Evolutionary conservation across 2,329 filamentous ascomycete species (phyloP).

Genomic region (Fusarium virguliforme): DNA sequence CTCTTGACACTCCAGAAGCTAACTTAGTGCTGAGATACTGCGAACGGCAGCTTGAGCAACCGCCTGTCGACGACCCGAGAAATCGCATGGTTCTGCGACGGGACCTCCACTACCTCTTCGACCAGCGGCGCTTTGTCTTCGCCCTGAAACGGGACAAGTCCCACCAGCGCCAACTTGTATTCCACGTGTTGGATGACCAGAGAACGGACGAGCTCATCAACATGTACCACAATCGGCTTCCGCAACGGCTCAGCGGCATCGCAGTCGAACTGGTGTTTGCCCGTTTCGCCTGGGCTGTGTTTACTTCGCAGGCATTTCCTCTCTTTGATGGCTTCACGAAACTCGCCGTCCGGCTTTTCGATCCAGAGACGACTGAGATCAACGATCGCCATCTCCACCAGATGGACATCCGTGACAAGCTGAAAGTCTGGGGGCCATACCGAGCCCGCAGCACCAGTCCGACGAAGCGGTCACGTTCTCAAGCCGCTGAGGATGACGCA

Average conservation of each 20-base stretch:
- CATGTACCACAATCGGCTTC: not conserved
- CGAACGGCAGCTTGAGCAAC: too few relatives aligned
- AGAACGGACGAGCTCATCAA: conserved; percentile 1
- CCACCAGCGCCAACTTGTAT: not conserved
- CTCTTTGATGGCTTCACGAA: not conserved
- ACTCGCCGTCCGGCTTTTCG: not conserved
- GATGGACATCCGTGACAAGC: not conserved
- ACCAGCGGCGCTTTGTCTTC: not conserved
- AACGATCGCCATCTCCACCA: not conserved
- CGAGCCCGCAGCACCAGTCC: not conserved
- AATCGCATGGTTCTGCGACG: too few relatives aligned
- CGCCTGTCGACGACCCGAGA: too few relatives aligned
- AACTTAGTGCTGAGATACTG: too few relatives aligned
- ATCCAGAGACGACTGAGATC: not conserved
- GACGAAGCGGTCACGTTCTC: not conserved
- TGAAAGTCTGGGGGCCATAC: not conserved
- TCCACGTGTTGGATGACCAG: not conserved
- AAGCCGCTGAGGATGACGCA: not conserved
- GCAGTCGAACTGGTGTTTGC: not conserved
- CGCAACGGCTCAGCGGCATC: not conserved
- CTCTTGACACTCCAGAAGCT: too few relatives aligned
- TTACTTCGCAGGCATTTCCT: not conserved
- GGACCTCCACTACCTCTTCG: not conserved
- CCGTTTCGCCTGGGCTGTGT: not conserved
- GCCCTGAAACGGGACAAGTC: not conserved